Percentiles rank a stretch among this genome's conserved stretches.
phyloP scores from a whole-genome alignment of 208 protist species.

The Strigomonas culicis region DNA sequence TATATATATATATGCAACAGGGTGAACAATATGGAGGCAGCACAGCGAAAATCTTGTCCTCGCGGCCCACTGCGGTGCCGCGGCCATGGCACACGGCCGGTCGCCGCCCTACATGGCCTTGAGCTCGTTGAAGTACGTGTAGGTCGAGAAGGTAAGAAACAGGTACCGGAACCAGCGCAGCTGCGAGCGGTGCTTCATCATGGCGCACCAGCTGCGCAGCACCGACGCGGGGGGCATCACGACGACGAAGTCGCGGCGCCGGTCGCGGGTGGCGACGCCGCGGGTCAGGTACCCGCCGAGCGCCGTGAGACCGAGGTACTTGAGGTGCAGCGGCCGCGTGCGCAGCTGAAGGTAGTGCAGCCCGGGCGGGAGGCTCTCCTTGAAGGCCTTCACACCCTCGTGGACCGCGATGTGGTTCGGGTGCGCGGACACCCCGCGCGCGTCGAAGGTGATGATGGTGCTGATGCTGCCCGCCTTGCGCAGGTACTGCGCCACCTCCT shows the following conservation, averaged over 20 bases:
- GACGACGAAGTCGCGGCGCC: slow-evolving; percentile 39
- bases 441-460: slow-evolving; percentile 95
- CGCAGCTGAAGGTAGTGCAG: slow-evolving; percentile 63
- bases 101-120: neutral
- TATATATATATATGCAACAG: too few relatives aligned
- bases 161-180: slow-evolving; percentile 97
- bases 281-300: slow-evolving; percentile 27
- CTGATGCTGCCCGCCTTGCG: slow-evolving; percentile 50
- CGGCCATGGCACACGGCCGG: too few relatives aligned
- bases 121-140: slow-evolving; percentile 93
- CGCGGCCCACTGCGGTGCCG: too few relatives aligned
- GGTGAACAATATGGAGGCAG: too few relatives aligned
- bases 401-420: slow-evolving; percentile 95
- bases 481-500: slow-evolving; percentile 60
- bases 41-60: too few relatives aligned
- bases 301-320: slow-evolving; percentile 57
- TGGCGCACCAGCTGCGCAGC: slow-evolving; percentile 62
- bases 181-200: slow-evolving; percentile 91
- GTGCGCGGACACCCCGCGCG: slow-evolving; percentile 91
- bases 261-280: slow-evolving; percentile 4
- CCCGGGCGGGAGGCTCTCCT: slow-evolving; percentile 67
- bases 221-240: slow-evolving; percentile 44
- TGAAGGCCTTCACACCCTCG: slow-evolving; percentile 62
- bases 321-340: slow-evolving; percentile 48
- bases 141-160: slow-evolving; percentile 94